A percentile compares a stretch with the other conserved stretches of the same genome.
These are phyloP conservation scores for Candida khao-thaluensis DNA, from an alignment of 805 yeast genomes.

Conservation along the genomic window DNA sequence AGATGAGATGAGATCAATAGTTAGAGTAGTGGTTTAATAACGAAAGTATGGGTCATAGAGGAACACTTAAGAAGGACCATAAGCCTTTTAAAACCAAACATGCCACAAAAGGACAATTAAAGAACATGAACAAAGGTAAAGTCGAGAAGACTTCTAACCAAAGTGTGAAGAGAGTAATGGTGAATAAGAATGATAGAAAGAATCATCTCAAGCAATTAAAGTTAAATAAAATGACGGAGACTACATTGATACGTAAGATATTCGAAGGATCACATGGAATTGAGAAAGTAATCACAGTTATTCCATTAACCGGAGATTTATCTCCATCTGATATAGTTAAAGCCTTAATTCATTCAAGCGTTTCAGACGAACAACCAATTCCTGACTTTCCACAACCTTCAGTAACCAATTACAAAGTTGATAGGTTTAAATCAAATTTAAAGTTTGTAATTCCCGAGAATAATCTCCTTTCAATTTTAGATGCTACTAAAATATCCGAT, in stretches of 20 bases:
- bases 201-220: slow-evolving; percentile 77
- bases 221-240: slow-evolving; percentile 62
- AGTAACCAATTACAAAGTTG: slow-evolving; percentile 51
- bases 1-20: slow-evolving; percentile 24
- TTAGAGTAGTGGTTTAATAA: slow-evolving; percentile 25
- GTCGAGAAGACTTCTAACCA: slow-evolving; percentile 61
- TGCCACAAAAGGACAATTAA: slow-evolving; percentile 83
- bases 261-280: slow-evolving; percentile 82
- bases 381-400: slow-evolving; percentile 39
- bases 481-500: slow-evolving; percentile 87
- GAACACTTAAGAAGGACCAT: slow-evolving; percentile 78
- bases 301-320: slow-evolving; percentile 76
- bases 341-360: slow-evolving; percentile 44
- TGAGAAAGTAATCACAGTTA: slow-evolving; percentile 77
- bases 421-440: slow-evolving; percentile 71
- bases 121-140: slow-evolving; percentile 79
- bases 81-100: slow-evolving; percentile 92
- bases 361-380: slow-evolving; percentile 33
- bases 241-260: slow-evolving; percentile 59
- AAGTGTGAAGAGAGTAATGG: slow-evolving; percentile 36
- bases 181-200: slow-evolving; percentile 63
- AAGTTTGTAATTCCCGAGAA: slow-evolving; percentile 72
- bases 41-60: slow-evolving; percentile 65
- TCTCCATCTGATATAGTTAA: slow-evolving; percentile 54
- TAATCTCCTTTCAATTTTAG: slow-evolving; percentile 68